Evolutionary conservation across 1,284 basidiomycete genomes (phyloP).

Genomic region (Ceratobasidium papillatum): DNA sequence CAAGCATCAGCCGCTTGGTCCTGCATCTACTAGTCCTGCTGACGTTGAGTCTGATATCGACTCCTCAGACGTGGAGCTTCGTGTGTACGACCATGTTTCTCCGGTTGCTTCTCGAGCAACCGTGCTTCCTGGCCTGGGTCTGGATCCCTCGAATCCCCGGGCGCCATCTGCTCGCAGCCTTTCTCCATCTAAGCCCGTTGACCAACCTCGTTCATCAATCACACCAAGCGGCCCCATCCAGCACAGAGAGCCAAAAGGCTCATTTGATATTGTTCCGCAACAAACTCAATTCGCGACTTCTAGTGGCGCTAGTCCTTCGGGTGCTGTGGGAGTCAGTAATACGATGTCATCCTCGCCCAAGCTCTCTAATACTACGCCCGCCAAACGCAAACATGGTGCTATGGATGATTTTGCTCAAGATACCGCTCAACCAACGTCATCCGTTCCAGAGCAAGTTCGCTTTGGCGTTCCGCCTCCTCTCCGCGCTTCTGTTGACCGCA

Average conservation of each 20-base stretch:
- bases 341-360: neutral
- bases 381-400: constrained; percentile 16
- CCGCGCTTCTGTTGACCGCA: constrained; percentile 1
- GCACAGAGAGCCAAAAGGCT: neutral
- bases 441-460: neutral
- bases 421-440: neutral
- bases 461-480: constrained; percentile 15
- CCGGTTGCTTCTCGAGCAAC: neutral
- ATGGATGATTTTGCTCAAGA: neutral
- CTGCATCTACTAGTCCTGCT: neutral
- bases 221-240: neutral
- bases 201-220: neutral
- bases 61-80: constrained; percentile 25
- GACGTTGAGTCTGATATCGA: neutral
- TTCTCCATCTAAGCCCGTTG: neutral
- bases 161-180: neutral
- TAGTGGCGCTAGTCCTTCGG: neutral
- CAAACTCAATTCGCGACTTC: neutral
- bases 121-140: neutral
- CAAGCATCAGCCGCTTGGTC: neutral
- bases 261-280: neutral
- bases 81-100: neutral
- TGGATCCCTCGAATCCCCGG: neutral
- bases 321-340: neutral
- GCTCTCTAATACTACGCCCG: neutral